These are phyloP conservation scores for Epichloe festucae DNA, from an alignment of 2,329 filamentous ascomycete genomes.

Conservation along the genomic window DNA sequence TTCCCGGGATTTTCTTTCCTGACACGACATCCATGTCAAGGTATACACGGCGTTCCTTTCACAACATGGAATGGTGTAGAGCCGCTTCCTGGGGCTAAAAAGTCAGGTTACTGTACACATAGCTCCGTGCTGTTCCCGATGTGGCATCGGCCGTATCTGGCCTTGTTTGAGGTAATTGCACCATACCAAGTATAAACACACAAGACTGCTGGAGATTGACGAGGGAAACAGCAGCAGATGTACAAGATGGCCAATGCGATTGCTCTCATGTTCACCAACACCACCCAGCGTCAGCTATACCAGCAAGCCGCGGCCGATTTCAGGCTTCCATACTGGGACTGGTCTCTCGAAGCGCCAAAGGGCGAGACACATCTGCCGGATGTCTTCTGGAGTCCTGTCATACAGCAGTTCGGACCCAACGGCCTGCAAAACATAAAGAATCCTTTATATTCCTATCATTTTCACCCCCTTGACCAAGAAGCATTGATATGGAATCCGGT, in stretches of 20 bases:
- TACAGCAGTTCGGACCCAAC: slow-evolving; percentile 43
- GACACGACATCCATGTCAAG: slow-evolving; percentile 31
- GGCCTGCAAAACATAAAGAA: slow-evolving; percentile 44
- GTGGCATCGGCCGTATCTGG: slow-evolving; percentile 76
- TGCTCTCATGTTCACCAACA: slow-evolving; percentile 34
- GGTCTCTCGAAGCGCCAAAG: slow-evolving; percentile 35
- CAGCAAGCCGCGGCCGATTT: slow-evolving; percentile 36
- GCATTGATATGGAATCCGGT: slow-evolving; percentile 50
- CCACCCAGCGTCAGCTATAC: slow-evolving; percentile 34
- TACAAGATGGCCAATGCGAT: slow-evolving; percentile 27
- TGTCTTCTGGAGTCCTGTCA: slow-evolving; percentile 32
- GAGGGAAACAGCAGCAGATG: slow-evolving; percentile 22
- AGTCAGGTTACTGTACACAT: slow-evolving; percentile 65
- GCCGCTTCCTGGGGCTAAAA: slow-evolving; percentile 35
- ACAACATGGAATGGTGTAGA: slow-evolving; percentile 39
- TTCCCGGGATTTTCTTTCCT: background rate
- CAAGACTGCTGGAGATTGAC: slow-evolving; percentile 8
- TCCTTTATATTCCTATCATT: slow-evolving; percentile 47
- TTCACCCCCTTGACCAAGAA: slow-evolving; percentile 43
- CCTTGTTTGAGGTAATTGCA: slow-evolving; percentile 38
- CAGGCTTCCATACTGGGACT: slow-evolving; percentile 48
- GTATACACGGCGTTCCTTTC: slow-evolving; percentile 68
- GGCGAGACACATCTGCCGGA: slow-evolving; percentile 35
- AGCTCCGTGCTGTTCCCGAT: slow-evolving; percentile 61
- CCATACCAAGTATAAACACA: background rate